A percentile compares a stretch with the other conserved stretches of the same genome.
phyloP scores from a whole-genome alignment of 768 basidiomycete genomes.

The Hebeloma cylindrosporum region DNA sequence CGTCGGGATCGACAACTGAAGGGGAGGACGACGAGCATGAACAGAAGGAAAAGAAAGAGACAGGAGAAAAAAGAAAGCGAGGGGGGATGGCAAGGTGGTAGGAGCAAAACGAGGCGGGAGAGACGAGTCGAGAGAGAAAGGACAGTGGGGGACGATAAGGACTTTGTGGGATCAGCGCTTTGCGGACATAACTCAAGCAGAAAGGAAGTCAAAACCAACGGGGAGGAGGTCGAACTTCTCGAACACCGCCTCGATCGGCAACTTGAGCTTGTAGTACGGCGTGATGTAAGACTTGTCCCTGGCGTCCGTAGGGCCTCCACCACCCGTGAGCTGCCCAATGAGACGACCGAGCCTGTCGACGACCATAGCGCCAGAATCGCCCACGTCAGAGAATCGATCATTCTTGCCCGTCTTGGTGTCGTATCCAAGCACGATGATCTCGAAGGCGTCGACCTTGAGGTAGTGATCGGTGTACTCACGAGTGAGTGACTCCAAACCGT shows the following conservation, averaged over 20 bases:
- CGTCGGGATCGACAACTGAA: too few species aligned
- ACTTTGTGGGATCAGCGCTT: too few species aligned
- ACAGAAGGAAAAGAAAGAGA: too few species aligned
- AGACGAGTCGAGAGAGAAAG: too few species aligned
- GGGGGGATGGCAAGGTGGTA: too few species aligned
- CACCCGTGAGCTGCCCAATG: conserved; percentile 33
- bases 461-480: conserved; percentile 19
- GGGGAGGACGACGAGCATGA: too few species aligned
- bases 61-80: too few species aligned
- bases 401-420: conserved; percentile 17
- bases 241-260: conserved; percentile 25
- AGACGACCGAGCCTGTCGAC: conserved; percentile 31
- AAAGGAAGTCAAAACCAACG: too few species aligned
- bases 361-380: conserved; percentile 39
- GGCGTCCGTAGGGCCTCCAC: conserved; percentile 25
- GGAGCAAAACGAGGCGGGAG: too few species aligned
- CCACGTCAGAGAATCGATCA: conserved; percentile 30
- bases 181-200: too few species aligned
- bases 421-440: conserved; percentile 28
- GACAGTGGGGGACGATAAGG: too few species aligned
- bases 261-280: conserved; percentile 29
- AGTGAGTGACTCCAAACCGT: conserved; percentile 26
- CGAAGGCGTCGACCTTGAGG: conserved; percentile 25
- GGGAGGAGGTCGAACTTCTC: too few species aligned
- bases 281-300: conserved; percentile 37